A percentile compares a stretch with the other conserved stretches of the same genome.
phyloP scores from a whole-genome alignment of 2,329 filamentous ascomycete genomes.

The Periconia digitata region DNA sequence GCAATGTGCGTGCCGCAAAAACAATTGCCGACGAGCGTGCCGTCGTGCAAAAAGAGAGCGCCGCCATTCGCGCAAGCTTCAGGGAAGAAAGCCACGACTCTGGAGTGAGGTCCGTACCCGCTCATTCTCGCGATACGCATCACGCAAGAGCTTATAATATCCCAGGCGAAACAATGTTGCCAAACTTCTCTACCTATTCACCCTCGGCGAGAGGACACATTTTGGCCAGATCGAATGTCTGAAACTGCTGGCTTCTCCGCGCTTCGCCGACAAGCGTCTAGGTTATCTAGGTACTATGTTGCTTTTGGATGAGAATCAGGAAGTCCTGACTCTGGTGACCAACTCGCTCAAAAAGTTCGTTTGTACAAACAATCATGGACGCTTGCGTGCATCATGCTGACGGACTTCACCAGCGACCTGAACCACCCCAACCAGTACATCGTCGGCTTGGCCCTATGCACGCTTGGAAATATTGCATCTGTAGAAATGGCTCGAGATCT shows the following conservation, averaged over 20 bases:
- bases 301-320: constrained; percentile 95
- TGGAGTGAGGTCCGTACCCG: constrained; percentile 70
- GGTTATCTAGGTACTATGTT: constrained; percentile 96
- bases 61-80: constrained; percentile 95
- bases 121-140: constrained; percentile 10
- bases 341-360: constrained; percentile 95
- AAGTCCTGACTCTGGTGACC: constrained; percentile 93
- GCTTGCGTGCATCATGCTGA: constrained; percentile 13
- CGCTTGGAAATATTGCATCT: constrained; percentile 95
- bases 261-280: constrained; percentile 95
- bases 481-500: constrained; percentile 98
- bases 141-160: constrained; percentile 21
- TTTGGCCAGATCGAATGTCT: constrained; percentile 99
- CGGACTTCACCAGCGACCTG: constrained; percentile 68
- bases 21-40: constrained; percentile 98
- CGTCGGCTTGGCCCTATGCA: constrained; percentile 92
- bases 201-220: constrained; percentile 93
- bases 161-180: constrained; percentile 95
- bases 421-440: constrained; percentile 98
- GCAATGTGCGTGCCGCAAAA: constrained; percentile 97
- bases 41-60: constrained; percentile 98
- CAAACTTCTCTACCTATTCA: constrained; percentile 97
- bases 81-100: constrained; percentile 94
- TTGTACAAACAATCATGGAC: not conserved
- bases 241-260: constrained; percentile 92